Evolutionary conservation across 352 stramenopile species (phyloP), one percentile per base, ranked within the genome.

Genomic region (Pythium aphanidermatum): DNA sequence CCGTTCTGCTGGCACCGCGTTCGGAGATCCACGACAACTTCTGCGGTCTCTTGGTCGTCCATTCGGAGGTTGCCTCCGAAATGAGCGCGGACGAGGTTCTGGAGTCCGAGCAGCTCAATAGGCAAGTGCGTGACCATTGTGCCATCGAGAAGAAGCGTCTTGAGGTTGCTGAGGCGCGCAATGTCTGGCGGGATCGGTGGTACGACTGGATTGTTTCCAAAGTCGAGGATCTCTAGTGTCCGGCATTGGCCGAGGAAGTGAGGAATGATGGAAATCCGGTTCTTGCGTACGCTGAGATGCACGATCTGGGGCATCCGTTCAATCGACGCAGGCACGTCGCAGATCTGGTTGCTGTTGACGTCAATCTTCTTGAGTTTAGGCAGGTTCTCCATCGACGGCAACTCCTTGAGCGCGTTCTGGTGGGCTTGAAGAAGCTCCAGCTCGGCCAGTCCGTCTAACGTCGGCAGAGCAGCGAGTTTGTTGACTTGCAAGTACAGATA

Each of bases 281-380:
- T 89, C 39, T 74, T 74, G 26, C 75, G 66, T 28, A 92, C 50
- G 30, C 77, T 87, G 6, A 92, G 40, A 51, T 90, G 65, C 24
- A 60, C 60, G 11, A 92, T 70, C 19, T 72, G 55, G 17, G 62
- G 58, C 66, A 92, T 78, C 37, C 68, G 60, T 39, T 70, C 49
- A 13, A 92, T 59, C 23, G 53, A 66, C 11, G 55, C 30, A 4
- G 82, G 75, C 5, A 91, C 58, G 6, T 54, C 37, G 2, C 47
- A 31, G 46, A 92, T 78, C 29, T 60, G 58, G 51, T 94, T 92
- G 31, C 63, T 83, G 42, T 78, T 86, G 25, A 84, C 62, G 41
- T 94, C 82, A 8, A 94, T 72, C 57, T 83, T 90, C 39, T 81
- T 74, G 24, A 94, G 44, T 23, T 70, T 60, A 5, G 71, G 60